These are phyloP conservation scores for Colletotrichum destructivum DNA, from an alignment of 2,329 filamentous ascomycete genomes.

Conservation along the genomic window DNA sequence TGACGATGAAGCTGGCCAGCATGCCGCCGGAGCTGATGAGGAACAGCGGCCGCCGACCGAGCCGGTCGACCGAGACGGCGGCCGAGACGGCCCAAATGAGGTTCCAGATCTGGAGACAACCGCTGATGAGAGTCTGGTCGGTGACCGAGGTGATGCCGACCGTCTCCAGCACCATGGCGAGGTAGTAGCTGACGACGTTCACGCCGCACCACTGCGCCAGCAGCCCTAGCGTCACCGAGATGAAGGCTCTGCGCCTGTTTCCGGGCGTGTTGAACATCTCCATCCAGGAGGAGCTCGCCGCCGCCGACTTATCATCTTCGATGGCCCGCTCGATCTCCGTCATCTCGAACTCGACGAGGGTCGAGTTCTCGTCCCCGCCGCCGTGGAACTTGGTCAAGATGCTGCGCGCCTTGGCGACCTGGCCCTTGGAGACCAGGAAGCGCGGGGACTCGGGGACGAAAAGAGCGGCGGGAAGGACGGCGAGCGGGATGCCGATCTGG, in stretches of 20 bases:
- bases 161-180: slow-evolving; percentile 50
- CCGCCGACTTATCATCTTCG: slow-evolving; percentile 30
- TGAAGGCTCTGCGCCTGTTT: slow-evolving; percentile 37
- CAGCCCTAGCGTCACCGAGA: slow-evolving; percentile 42
- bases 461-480: slow-evolving; percentile 26
- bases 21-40: slow-evolving; percentile 51
- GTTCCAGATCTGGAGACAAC: slow-evolving; percentile 49
- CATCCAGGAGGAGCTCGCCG: slow-evolving; percentile 38
- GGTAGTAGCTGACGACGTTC: slow-evolving; percentile 51
- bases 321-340: slow-evolving; percentile 39
- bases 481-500: slow-evolving; percentile 29
- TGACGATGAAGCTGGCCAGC: slow-evolving; percentile 49
- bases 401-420: slow-evolving; percentile 59
- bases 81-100: slow-evolving; percentile 51
- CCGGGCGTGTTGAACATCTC: slow-evolving; percentile 41
- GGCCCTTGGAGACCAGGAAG: slow-evolving; percentile 60
- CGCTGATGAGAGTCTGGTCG: slow-evolving; percentile 58
- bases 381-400: slow-evolving; percentile 49
- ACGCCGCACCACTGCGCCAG: slow-evolving; percentile 51
- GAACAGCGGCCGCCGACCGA: slow-evolving; percentile 57
- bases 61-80: slow-evolving; percentile 55
- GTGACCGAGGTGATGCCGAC: slow-evolving; percentile 53
- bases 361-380: slow-evolving; percentile 38
- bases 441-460: slow-evolving; percentile 66
- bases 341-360: slow-evolving; percentile 25